A percentile compares a stretch with the other conserved stretches of the same genome.
Evolutionary conservation across 768 basidiomycete genomes (phyloP).

Genomic region (Tephrocybe sp.): DNA sequence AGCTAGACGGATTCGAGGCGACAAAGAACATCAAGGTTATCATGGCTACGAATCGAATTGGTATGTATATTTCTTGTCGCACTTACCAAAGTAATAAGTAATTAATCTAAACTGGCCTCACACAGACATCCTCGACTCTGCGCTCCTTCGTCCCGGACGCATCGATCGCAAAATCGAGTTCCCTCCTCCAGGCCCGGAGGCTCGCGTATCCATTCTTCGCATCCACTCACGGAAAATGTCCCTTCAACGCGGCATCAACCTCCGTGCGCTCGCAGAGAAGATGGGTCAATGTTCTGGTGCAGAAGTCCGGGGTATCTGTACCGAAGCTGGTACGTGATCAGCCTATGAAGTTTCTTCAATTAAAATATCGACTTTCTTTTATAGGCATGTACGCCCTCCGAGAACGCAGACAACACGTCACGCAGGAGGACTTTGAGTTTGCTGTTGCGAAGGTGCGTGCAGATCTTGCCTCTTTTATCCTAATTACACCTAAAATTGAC

Average conservation of each 20-base stretch:
- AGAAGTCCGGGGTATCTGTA: slow-evolving; percentile 96
- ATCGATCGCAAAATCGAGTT: slow-evolving; percentile 98
- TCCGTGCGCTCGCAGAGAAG: slow-evolving; percentile 95
- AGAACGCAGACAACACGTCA: slow-evolving; percentile 94
- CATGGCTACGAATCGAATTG: slow-evolving; percentile 98
- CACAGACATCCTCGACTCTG: slow-evolving; percentile 90
- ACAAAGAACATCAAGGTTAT: slow-evolving; percentile 96
- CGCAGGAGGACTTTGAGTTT: slow-evolving; percentile 98
- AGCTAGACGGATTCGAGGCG: slow-evolving; percentile 90
- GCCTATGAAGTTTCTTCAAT: background rate
- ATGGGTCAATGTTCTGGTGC: slow-evolving; percentile 99
- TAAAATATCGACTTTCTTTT: too few relatives aligned
- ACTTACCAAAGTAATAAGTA: background rate
- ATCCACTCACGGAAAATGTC: slow-evolving; percentile 99
- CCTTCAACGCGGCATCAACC: slow-evolving; percentile 93
- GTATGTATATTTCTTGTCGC: slow-evolving; percentile 29
- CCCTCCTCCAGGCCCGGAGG: slow-evolving; percentile 96
- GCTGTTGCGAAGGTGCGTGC: slow-evolving; percentile 84
- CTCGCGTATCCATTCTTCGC: slow-evolving; percentile 93
- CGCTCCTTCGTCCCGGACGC: slow-evolving; percentile 89
- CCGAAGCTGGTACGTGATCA: slow-evolving; percentile 75
- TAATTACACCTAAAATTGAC: background rate
- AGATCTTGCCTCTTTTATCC: background rate
- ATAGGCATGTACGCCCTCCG: slow-evolving; percentile 94
- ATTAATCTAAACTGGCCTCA: background rate